Evolutionary conservation across 2,329 filamentous ascomycete species (phyloP).

Genomic region (Pestalotiopsis sp.): DNA sequence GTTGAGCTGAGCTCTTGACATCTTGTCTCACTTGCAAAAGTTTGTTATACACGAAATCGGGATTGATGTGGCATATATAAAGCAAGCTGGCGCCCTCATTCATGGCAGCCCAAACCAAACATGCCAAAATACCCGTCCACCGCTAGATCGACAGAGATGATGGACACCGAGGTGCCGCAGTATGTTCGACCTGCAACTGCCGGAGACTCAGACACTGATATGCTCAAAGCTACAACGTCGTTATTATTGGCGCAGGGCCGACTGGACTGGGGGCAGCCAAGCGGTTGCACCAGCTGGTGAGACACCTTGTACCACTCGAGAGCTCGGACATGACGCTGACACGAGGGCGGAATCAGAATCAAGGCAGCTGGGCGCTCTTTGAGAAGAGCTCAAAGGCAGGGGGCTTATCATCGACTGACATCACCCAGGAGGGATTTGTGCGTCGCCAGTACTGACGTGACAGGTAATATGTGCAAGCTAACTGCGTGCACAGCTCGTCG

Average conservation of each 20-base stretch:
- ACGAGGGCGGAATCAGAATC: not conserved
- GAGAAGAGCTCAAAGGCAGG: not conserved
- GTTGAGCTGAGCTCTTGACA: too few relatives aligned
- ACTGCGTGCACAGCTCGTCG: not conserved
- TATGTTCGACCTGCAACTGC: not conserved
- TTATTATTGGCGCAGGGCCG: not conserved
- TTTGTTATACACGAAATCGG: too few relatives aligned
- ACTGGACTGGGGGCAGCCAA: not conserved
- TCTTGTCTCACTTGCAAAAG: too few relatives aligned
- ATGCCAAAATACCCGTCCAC: not conserved
- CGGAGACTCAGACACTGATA: not conserved
- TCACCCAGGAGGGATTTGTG: not conserved
- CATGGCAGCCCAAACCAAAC: not conserved
- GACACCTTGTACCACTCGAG: not conserved
- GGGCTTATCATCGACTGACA: not conserved
- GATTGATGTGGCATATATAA: too few relatives aligned
- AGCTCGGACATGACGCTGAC: not conserved
- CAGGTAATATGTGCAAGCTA: not conserved
- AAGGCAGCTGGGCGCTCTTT: not conserved
- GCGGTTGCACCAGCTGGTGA: not conserved
- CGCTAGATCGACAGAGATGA: not conserved
- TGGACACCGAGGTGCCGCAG: not conserved
- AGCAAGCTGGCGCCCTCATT: too few relatives aligned
- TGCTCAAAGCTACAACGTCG: not conserved
- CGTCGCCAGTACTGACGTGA: not conserved